Conservation (phyloP, 2,329 filamentous ascomycete genomes). For the Xylaria sp. region DNA sequence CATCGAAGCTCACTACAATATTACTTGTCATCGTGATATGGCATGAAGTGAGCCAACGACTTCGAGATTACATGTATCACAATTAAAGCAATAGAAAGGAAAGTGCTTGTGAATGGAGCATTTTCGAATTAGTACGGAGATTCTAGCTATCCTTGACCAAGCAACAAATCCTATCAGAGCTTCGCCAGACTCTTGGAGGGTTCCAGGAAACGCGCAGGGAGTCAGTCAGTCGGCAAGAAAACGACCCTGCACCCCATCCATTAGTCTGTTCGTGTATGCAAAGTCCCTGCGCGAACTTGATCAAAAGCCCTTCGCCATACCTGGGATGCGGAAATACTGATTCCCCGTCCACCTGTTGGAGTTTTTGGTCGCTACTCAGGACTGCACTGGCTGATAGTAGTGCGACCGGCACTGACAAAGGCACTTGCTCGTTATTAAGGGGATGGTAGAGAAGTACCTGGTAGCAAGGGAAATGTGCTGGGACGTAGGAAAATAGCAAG, state of each 20-base stretch:
- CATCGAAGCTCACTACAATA: too few species aligned
- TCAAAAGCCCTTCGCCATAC: not conserved
- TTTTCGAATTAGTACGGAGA: not conserved
- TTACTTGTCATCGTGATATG: too few species aligned
- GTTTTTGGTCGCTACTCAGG: too few species aligned
- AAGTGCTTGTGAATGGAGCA: not conserved
- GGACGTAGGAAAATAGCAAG: not conserved
- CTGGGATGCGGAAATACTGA: not conserved
- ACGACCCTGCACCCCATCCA: not conserved
- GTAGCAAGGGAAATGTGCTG: not conserved
- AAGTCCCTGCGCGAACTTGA: not conserved
- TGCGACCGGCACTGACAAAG: not conserved
- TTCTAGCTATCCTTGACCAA: conserved; percentile 9
- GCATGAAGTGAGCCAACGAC: too few species aligned
- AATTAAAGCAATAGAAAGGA: not conserved
- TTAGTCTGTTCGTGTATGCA: not conserved
- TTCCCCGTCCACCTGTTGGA: too few species aligned
- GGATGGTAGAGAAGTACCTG: not conserved
- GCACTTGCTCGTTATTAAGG: not conserved
- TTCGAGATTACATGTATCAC: not conserved
- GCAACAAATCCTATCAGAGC: not conserved
- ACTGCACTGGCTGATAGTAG: not conserved
- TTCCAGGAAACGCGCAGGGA: not conserved
- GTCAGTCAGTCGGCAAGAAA: not conserved
- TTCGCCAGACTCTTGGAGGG: not conserved